These are phyloP conservation scores for Tremella yokohamensis DNA, from an alignment of 768 basidiomycete species.

Conservation along the genomic window DNA sequence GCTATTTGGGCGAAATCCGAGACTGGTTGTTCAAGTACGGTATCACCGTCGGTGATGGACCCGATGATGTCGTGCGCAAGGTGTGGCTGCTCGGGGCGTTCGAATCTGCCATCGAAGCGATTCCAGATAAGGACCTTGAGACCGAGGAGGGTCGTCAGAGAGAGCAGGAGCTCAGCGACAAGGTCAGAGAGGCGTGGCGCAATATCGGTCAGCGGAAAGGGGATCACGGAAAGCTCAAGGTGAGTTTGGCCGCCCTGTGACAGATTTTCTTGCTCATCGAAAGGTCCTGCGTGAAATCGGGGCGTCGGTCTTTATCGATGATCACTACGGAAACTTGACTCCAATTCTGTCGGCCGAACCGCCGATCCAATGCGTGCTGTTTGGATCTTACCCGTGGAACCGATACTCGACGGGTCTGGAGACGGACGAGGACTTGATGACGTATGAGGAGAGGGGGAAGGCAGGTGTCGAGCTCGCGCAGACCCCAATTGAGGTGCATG, in stretches of 20 bases:
- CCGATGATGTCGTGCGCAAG: conserved; percentile 22
- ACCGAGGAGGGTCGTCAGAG: conserved; percentile 13
- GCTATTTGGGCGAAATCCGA: conserved; percentile 13
- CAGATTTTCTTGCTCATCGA: not conserved
- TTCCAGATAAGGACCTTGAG: conserved; percentile 14
- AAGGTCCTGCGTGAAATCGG: conserved; percentile 41
- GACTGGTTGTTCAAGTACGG: conserved; percentile 35
- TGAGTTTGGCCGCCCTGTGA: conserved; percentile 12
- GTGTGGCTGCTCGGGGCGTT: conserved; percentile 29
- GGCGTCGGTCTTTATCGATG: conserved; percentile 42
- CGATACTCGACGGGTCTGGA: conserved; percentile 22
- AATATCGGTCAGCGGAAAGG: conserved; percentile 25
- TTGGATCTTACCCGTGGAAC: conserved; percentile 40
- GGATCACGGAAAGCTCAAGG: conserved; percentile 32
- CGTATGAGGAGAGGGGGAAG: conserved; percentile 30
- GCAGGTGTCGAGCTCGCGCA: conserved; percentile 18
- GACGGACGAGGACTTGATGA: conserved; percentile 36
- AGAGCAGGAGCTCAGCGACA: conserved; percentile 25
- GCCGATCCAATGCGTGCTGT: conserved; percentile 32
- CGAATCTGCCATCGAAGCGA: conserved; percentile 3
- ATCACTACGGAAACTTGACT: conserved; percentile 38
- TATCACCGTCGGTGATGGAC: conserved; percentile 26
- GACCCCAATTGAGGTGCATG: conserved; percentile 19
- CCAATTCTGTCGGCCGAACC: conserved; percentile 25
- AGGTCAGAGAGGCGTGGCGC: conserved; percentile 21